These are phyloP conservation scores for Exophiala mesophila DNA, from an alignment of 2,329 filamentous ascomycete genomes.

Conservation along the genomic window DNA sequence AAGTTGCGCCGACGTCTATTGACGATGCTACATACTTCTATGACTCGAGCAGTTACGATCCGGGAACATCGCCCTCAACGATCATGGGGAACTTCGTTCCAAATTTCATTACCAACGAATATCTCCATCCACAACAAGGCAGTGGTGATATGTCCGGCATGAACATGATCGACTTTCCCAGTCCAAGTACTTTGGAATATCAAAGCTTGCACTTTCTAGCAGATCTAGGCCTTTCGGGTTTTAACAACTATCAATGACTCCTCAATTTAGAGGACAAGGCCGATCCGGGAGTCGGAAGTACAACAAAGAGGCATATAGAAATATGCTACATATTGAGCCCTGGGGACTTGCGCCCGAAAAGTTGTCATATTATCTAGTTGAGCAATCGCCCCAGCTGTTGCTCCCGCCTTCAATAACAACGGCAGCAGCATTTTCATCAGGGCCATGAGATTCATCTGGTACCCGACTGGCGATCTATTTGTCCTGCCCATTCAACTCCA, in stretches of 20 bases:
- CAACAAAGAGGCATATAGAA: too few relatives aligned
- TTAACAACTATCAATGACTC: constrained; percentile 4
- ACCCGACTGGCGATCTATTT: constrained; percentile 29
- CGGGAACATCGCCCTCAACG: neutral
- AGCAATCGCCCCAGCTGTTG: too few relatives aligned
- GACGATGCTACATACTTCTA: neutral
- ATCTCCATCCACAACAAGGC: neutral
- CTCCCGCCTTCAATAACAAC: too few relatives aligned
- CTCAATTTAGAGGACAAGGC: too few relatives aligned
- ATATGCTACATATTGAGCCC: too few relatives aligned
- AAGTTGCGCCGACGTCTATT: neutral
- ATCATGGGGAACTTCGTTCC: constrained; percentile 3
- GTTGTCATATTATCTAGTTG: too few relatives aligned
- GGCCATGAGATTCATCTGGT: too few relatives aligned
- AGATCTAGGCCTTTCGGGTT: neutral
- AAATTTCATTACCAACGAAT: constrained; percentile 4
- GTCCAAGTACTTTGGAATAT: constrained; percentile 1
- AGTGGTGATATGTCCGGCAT: constrained; percentile 1
- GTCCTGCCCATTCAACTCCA: constrained; percentile 87
- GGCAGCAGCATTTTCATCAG: too few relatives aligned
- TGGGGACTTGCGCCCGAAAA: too few relatives aligned
- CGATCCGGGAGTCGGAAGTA: too few relatives aligned
- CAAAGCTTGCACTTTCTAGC: constrained; percentile 3
- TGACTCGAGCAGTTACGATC: neutral
- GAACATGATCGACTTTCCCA: constrained; percentile 5